phyloP scores from a whole-genome alignment of 1,139 yeast species.

The Zhuliangozyma blackwelliae region DNA sequence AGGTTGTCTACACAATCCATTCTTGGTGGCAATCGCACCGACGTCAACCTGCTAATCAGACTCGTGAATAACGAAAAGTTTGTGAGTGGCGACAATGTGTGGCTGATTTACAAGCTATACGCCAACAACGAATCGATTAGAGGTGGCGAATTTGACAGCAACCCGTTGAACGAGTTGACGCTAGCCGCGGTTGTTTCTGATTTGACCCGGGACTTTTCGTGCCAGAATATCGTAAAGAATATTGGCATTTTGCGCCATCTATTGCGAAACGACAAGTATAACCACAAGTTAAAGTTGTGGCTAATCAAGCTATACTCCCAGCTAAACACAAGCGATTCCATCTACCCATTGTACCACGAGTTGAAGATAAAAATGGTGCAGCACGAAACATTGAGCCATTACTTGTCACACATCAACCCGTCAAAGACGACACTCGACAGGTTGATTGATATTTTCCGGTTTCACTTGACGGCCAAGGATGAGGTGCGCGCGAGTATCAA shows the following conservation, averaged over 20 bases:
- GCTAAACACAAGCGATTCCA: slow-evolving; percentile 51
- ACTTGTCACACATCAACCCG: slow-evolving; percentile 47
- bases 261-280: slow-evolving; percentile 50
- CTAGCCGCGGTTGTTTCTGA: slow-evolving; percentile 42
- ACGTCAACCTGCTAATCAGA: slow-evolving; percentile 29
- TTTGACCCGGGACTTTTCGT: slow-evolving; percentile 11
- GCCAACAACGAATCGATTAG: slow-evolving; percentile 3
- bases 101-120: slow-evolving; percentile 28
- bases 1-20: slow-evolving; percentile 7
- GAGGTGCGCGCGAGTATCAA: slow-evolving; percentile 48
- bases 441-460: slow-evolving; percentile 30
- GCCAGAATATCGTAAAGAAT: slow-evolving; percentile 22
- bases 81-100: slow-evolving; percentile 18
- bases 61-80: slow-evolving; percentile 52
- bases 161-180: slow-evolving; percentile 59
- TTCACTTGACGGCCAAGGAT: slow-evolving; percentile 48
- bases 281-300: slow-evolving; percentile 69
- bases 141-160: slow-evolving; percentile 14
- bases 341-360: slow-evolving; percentile 46
- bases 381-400: slow-evolving; percentile 67
- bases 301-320: slow-evolving; percentile 59
- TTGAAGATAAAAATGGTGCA: slow-evolving; percentile 75
- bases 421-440: slow-evolving; percentile 21
- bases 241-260: slow-evolving; percentile 47
- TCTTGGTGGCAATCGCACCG: slow-evolving; percentile 8